These are phyloP conservation scores for Sisymbrium altissimum DNA, from an alignment of 345 rosid species.

Conservation along the genomic window DNA sequence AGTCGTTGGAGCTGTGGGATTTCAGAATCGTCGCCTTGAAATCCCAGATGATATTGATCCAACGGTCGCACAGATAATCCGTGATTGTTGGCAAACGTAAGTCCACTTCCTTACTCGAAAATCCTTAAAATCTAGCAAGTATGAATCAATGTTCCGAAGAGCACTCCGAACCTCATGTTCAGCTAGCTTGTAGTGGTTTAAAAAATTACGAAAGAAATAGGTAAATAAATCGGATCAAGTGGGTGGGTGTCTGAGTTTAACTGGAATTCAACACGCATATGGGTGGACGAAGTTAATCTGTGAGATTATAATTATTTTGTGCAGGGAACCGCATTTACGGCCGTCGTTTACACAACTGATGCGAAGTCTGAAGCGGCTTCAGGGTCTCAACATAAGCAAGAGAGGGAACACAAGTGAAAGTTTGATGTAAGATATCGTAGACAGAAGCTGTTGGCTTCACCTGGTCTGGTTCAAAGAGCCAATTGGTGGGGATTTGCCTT, in stretches of 20 bases:
- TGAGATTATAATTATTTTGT: neutral
- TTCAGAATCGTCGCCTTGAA: conserved; percentile 85
- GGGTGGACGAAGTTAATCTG: conserved; percentile 1
- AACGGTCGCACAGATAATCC: conserved; percentile 68
- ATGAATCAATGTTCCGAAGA: neutral
- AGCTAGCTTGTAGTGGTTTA: neutral
- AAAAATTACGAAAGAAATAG: neutral
- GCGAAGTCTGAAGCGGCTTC: conserved; percentile 59
- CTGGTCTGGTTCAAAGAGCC: conserved; percentile 67
- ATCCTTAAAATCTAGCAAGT: neutral
- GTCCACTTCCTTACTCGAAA: conserved; percentile 27
- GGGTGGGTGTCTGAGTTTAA: neutral
- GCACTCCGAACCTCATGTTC: neutral
- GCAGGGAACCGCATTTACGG: conserved; percentile 80
- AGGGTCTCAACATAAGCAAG: conserved; percentile 46
- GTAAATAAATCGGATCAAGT: neutral
- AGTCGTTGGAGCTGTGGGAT: conserved; percentile 99
- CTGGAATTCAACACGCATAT: neutral
- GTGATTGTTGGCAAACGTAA: conserved; percentile 89
- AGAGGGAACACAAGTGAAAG: conserved; percentile 35
- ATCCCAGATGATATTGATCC: conserved; percentile 75
- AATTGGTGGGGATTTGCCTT: conserved; percentile 19
- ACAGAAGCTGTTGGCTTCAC: conserved; percentile 27
- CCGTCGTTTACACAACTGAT: conserved; percentile 87
- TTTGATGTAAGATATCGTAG: conserved; percentile 37